Base-by-base conservation (phyloP, 495 filamentous ascomycete species). In the Tuber borchii region DNA sequence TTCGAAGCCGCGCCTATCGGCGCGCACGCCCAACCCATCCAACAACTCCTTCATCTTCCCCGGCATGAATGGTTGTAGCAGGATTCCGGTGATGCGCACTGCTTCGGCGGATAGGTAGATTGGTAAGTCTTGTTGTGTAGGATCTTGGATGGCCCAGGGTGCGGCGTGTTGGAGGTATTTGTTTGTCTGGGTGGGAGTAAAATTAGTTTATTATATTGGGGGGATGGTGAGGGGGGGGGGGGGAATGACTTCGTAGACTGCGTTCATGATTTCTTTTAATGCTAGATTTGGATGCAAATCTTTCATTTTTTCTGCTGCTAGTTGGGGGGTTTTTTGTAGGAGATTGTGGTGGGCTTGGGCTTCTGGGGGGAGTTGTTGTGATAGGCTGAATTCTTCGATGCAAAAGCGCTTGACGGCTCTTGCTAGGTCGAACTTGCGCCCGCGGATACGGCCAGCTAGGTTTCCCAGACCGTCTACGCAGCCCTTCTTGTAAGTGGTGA, bases 61-160 rank as follows among this genome's bases (percentile, higher is more conserved):
- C 5, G 95, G 95, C 87, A 98, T 94, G 81, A 91, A 94, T 5
- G 95, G 94, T 83, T 97, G 95, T 43, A 99, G 85, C 48, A 98
- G 85, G 74, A 98, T 97, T 14, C 90, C 93, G 5, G 85, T 84
- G 46, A 97, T 88, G 34, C 95, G 90, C 65, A 97, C 82, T n/a
- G 90, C 88, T 83, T 99, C 95, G 2, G 90, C 89, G 72, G 87
- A 86, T 46, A 92, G 86, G 82, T 88, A 97, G 65, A 99, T 84
- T 73, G 51, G 78, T 43, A 71, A 75, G 0, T 79, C 48, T 0
- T 80, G 73, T 70, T 71, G 22, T 19, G 80, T 44, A 40, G 81
- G 79, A 69, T 86, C 82, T 44, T 46, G 77, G 20, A 83, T 77
- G 8, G 71, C 73, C 91, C 91, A 93, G 8, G 91, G 91, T n/a